Percentiles rank a stretch among this genome's conserved stretches.
These are phyloP conservation scores for Venustampulla echinocandica DNA, from an alignment of 495 filamentous ascomycete genomes.

Conservation along the genomic window DNA sequence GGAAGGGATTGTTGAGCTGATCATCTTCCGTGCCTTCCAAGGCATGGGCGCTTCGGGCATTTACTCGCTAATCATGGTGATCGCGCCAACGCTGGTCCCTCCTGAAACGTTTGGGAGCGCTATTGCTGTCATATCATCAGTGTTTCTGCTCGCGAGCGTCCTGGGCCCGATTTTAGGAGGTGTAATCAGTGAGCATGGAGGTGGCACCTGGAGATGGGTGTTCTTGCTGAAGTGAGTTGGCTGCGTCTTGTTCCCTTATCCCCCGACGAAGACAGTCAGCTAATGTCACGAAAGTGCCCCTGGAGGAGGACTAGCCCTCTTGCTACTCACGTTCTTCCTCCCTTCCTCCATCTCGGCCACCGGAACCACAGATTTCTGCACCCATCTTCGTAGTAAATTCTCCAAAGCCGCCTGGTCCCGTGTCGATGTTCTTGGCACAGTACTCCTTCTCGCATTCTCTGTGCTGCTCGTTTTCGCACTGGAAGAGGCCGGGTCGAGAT, in stretches of 20 bases:
- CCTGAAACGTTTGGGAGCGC: conserved; percentile 25
- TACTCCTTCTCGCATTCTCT: conserved; percentile 42
- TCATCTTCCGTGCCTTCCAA: conserved; percentile 33
- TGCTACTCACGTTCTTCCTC: not conserved
- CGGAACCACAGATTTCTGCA: not conserved
- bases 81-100: conserved; percentile 40
- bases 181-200: conserved; percentile 24
- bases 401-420: conserved; percentile 3
- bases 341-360: not conserved
- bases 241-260: not conserved
- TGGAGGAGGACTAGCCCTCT: not conserved
- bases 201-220: conserved; percentile 33
- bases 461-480: conserved; percentile 48
- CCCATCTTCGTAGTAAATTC: not conserved
- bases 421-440: conserved; percentile 48
- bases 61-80: conserved; percentile 41
- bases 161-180: conserved; percentile 42
- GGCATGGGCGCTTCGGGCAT: conserved; percentile 34
- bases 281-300: not conserved
- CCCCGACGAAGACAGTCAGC: not conserved
- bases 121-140: conserved; percentile 17
- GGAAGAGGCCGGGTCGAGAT: conserved; percentile 47
- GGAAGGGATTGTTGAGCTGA: conserved; percentile 35
- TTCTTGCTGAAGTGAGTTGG: conserved; percentile 34
- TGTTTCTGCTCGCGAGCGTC: conserved; percentile 26